Conservation (phyloP, 2,329 filamentous ascomycete species). For the Onygena corvina region DNA sequence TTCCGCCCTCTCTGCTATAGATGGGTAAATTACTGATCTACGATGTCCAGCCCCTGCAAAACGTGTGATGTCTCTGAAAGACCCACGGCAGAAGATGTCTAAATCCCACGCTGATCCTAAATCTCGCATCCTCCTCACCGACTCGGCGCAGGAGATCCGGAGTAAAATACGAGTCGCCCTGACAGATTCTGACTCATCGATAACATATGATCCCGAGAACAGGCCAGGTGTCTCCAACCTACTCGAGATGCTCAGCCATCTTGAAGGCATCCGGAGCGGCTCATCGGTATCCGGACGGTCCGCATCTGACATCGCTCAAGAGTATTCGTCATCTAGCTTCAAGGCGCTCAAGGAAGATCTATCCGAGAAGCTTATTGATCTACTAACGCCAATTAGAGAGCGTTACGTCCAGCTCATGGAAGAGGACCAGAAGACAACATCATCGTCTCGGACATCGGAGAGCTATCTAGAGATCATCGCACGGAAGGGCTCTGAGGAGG, state of each 20-base stretch:
- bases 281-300: slow-evolving; percentile 15
- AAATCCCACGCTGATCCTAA: slow-evolving; percentile 64
- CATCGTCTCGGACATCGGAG: background rate
- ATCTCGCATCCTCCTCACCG: slow-evolving; percentile 74
- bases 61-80: slow-evolving; percentile 77
- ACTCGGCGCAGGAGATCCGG: slow-evolving; percentile 51
- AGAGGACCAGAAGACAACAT: background rate
- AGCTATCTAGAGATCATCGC: slow-evolving; percentile 13
- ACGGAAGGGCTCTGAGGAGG: slow-evolving; percentile 12
- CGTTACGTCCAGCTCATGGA: slow-evolving; percentile 16
- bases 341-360: slow-evolving; percentile 53
- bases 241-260: slow-evolving; percentile 63
- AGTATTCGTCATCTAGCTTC: slow-evolving; percentile 38
- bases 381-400: slow-evolving; percentile 27
- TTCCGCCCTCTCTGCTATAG: background rate
- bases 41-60: slow-evolving; percentile 54
- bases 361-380: slow-evolving; percentile 33
- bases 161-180: slow-evolving; percentile 60
- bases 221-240: slow-evolving; percentile 83
- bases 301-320: slow-evolving; percentile 37
- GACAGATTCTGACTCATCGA: slow-evolving; percentile 56
- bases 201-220: slow-evolving; percentile 57
- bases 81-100: slow-evolving; percentile 80
- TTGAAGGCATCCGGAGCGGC: slow-evolving; percentile 36
- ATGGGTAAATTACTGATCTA: background rate